These are phyloP conservation scores for Dacryopinax primogenitus DNA, from an alignment of 768 basidiomycete genomes.

Conservation along the genomic window DNA sequence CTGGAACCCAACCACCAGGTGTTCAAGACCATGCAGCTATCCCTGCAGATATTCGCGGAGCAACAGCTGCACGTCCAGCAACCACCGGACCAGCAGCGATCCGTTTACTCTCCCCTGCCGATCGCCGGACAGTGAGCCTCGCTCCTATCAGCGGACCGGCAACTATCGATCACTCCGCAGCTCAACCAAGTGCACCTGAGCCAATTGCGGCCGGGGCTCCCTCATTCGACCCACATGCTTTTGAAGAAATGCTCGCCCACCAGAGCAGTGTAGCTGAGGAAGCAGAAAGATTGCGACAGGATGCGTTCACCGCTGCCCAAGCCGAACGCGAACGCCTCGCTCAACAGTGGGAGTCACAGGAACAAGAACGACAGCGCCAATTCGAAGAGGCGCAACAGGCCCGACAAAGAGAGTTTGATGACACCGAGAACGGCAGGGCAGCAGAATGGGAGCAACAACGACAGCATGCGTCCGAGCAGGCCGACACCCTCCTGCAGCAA, in stretches of 20 bases:
- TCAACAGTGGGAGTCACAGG: constrained; percentile 34
- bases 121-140: not conserved
- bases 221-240: not conserved
- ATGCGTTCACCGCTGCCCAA: constrained; percentile 23
- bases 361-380: constrained; percentile 31
- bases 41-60: not conserved
- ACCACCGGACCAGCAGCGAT: not conserved
- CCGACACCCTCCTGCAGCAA: not conserved
- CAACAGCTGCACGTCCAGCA: not conserved
- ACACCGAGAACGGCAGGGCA: not conserved
- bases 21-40: not conserved
- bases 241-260: not conserved
- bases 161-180: too few species aligned
- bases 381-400: constrained; percentile 18
- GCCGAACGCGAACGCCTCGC: constrained; percentile 43
- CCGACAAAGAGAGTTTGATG: constrained; percentile 6
- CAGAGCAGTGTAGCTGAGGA: not conserved
- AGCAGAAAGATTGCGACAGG: not conserved
- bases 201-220: not conserved
- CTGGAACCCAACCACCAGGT: not conserved
- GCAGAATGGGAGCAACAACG: not conserved
- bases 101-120: not conserved
- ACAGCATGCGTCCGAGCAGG: not conserved
- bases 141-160: not conserved
- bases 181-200: too few species aligned